These are phyloP conservation scores for Debaryomyces sp. DNA, from an alignment of 1,139 yeast genomes.

Conservation along the genomic window DNA sequence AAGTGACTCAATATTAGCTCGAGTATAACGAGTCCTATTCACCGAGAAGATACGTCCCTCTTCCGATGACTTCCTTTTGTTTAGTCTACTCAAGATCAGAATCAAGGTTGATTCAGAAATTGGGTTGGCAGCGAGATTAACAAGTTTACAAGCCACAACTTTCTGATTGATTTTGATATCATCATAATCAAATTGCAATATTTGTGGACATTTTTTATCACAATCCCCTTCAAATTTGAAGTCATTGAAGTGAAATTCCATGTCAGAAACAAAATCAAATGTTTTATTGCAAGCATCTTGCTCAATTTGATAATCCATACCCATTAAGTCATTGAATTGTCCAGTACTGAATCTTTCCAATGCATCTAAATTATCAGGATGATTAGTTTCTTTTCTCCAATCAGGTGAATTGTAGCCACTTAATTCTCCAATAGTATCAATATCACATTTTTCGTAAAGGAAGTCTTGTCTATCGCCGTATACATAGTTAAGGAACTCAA, in stretches of 20 bases:
- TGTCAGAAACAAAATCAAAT: not conserved
- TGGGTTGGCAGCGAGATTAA: not conserved
- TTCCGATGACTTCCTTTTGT: not conserved
- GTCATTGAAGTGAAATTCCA: not conserved
- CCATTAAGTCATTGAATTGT: not conserved
- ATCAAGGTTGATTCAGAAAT: not conserved
- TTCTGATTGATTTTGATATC: not conserved
- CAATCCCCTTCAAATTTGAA: not conserved
- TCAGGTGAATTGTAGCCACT: not conserved
- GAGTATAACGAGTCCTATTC: constrained; percentile 10
- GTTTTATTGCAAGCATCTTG: not conserved
- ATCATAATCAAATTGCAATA: not conserved
- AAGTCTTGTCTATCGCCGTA: not conserved
- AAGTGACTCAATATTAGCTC: constrained; percentile 2
- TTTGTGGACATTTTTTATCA: not conserved
- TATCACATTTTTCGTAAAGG: not conserved
- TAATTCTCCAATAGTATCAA: not conserved
- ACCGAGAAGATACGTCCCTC: constrained; percentile 5
- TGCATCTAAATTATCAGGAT: not conserved
- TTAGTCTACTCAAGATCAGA: not conserved
- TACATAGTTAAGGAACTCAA: not conserved
- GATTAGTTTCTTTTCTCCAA: not conserved
- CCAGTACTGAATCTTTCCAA: not conserved
- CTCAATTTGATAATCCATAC: not conserved
- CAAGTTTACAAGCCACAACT: not conserved